These are phyloP conservation scores for Kwoniella shandongensis DNA, from an alignment of 768 basidiomycete genomes.

Conservation along the genomic window DNA sequence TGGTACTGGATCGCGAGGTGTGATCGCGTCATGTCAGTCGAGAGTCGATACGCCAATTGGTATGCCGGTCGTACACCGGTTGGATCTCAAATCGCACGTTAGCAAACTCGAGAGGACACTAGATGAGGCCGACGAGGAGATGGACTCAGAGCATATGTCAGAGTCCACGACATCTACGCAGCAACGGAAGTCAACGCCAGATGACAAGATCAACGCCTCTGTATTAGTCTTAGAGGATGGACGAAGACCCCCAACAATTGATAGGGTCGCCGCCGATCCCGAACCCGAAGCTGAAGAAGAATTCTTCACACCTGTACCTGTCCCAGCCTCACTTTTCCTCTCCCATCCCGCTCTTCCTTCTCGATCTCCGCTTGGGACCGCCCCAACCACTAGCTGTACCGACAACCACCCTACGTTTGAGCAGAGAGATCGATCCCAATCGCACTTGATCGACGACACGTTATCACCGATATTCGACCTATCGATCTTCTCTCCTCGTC, in stretches of 20 bases:
- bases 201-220: too few relatives aligned
- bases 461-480: constrained; percentile 6
- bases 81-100: constrained; percentile 1
- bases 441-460: too few relatives aligned
- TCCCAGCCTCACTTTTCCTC: background rate
- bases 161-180: too few relatives aligned
- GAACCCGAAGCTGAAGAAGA: constrained; percentile 8
- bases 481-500: constrained; percentile 18
- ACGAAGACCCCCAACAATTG: too few relatives aligned
- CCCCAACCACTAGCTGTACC: too few relatives aligned
- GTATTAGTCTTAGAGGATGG: background rate
- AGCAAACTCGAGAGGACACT: background rate
- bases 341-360: background rate
- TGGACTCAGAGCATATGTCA: background rate
- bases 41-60: constrained; percentile 17
- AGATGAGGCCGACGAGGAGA: background rate
- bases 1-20: too few relatives aligned
- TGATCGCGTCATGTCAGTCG: too few relatives aligned
- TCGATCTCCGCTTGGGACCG: too few relatives aligned
- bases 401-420: too few relatives aligned
- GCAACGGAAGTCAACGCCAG: too few relatives aligned
- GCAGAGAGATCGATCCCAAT: too few relatives aligned
- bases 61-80: constrained; percentile 3
- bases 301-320: constrained; percentile 16
- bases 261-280: background rate